Conservation (phyloP, 2,329 filamentous ascomycete species). For the Akanthomyces dipterigenus region DNA sequence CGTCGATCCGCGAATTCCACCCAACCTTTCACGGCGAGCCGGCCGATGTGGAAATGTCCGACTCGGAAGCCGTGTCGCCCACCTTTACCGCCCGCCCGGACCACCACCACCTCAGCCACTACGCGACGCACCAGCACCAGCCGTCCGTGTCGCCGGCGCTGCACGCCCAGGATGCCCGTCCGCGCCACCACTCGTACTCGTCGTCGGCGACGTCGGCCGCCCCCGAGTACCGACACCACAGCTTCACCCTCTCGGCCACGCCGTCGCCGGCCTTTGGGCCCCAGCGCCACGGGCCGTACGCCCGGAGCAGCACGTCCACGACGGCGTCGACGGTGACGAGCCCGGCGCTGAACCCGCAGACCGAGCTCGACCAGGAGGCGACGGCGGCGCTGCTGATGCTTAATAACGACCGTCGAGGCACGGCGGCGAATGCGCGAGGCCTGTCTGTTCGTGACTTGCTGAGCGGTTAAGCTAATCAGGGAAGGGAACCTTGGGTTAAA, state of each 20-base stretch:
- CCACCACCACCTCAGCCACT: constrained; percentile 25
- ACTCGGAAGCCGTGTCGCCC: constrained; percentile 43
- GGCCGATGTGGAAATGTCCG: constrained; percentile 56
- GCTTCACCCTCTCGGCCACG: constrained; percentile 42
- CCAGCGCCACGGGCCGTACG: constrained; percentile 30
- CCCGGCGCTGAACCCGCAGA: constrained; percentile 48
- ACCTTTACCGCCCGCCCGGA: constrained; percentile 30
- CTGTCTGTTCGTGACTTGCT: constrained; percentile 50
- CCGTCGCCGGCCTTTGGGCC: constrained; percentile 54
- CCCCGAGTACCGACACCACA: constrained; percentile 42
- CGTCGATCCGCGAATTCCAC: constrained; percentile 33
- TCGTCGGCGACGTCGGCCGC: constrained; percentile 30
- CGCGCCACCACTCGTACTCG: constrained; percentile 48
- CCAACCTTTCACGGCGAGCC: constrained; percentile 34
- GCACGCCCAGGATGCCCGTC: constrained; percentile 35
- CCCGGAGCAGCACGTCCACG: constrained; percentile 34
- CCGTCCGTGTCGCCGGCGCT: constrained; percentile 48
- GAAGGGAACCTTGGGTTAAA: background rate
- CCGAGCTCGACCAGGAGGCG: constrained; percentile 65
- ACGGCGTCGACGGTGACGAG: constrained; percentile 51
- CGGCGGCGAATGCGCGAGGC: constrained; percentile 32
- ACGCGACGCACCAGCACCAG: constrained; percentile 26
- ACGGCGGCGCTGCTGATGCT: constrained; percentile 85
- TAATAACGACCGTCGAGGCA: constrained; percentile 64
- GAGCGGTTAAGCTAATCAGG: constrained; percentile 34